Conservation (phyloP, 2,329 filamentous ascomycete genomes). For the Talaromyces sp. region DNA sequence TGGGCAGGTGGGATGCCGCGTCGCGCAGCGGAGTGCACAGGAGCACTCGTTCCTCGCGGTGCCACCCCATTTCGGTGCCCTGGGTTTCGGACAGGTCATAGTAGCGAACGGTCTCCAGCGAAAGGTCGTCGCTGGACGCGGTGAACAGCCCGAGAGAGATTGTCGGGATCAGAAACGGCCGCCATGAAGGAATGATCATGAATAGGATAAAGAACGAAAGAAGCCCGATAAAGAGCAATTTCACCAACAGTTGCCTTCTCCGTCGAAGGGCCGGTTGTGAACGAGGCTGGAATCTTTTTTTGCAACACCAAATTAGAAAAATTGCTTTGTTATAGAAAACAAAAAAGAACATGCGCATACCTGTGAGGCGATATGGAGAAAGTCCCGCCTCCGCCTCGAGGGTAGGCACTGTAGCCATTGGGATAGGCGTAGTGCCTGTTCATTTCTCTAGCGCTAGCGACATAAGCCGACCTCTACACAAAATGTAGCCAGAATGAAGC, state of each 20-base stretch:
- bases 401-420: constrained; percentile 68
- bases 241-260: constrained; percentile 66
- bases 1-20: constrained; percentile 81
- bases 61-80: constrained; percentile 89
- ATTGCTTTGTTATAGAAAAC: too few species aligned
- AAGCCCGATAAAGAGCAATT: constrained; percentile 55
- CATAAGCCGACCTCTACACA: constrained; percentile 20
- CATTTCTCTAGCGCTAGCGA: constrained; percentile 55
- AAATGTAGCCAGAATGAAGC: background rate
- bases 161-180: constrained; percentile 56
- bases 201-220: constrained; percentile 59
- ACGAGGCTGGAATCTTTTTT: constrained; percentile 73
- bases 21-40: constrained; percentile 92
- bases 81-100: constrained; percentile 91
- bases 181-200: constrained; percentile 69
- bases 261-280: constrained; percentile 67
- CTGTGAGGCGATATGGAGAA: constrained; percentile 88
- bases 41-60: constrained; percentile 89
- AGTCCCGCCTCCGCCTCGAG: constrained; percentile 60
- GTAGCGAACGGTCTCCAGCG: constrained; percentile 92
- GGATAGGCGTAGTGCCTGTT: constrained; percentile 80
- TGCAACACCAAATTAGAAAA: too few species aligned
- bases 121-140: constrained; percentile 57
- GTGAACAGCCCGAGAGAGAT: constrained; percentile 66
- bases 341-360: constrained; percentile 47